Base-by-base conservation (phyloP, 331 rosid genomes). In the Stylosanthes scabra region DNA sequence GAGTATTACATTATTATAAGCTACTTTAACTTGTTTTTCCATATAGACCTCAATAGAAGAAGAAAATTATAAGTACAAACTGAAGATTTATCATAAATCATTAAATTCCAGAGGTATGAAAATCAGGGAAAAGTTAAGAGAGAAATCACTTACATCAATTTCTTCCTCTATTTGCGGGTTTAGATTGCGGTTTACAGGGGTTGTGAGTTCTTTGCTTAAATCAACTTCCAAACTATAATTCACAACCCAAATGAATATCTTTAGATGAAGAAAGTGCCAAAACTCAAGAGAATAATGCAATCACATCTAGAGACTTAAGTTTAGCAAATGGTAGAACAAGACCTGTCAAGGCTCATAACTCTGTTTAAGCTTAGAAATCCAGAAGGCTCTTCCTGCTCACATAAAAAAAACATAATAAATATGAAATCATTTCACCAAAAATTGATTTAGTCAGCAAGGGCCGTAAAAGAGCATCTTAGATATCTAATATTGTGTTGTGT, bases 331-430 rank as follows among this genome's bases (percentile, higher is more conserved):
- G 71, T 34, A 58, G 70, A 55, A 60, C 3, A 7, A 55, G 44
- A 94, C 99, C 96, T 94, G 85, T 91, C 93, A 28, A 94, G 96
- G 82, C 84, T 78, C 96, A 91, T 88, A 84, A 80, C 97, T 87
- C 99, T 88, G 66, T 89, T 91, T 75, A 94, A 78, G 89, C 84
- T 86, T 37, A 94, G 86, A 84, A 94, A 94, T 68, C 98, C 97
- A 16, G 91, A 89, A 57, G 95, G 87, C 87, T 73, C 62, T 50
- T 85, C 96, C 97, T 94, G 87, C 72, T 60, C 14, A 75, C 79
- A 82, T 58, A 49, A 63, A 55, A 71, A 16, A 65, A 55, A 71
- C 41, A 27, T 16, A 56, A 16, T 54, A 29, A 9, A 25, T 29
- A 10, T 4, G 6, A 20, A 51, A 66, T 27, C 59, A 74, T 65